Base-by-base conservation (phyloP, 176 grass and related monocot genomes). In the Raddia distichophylla region DNA sequence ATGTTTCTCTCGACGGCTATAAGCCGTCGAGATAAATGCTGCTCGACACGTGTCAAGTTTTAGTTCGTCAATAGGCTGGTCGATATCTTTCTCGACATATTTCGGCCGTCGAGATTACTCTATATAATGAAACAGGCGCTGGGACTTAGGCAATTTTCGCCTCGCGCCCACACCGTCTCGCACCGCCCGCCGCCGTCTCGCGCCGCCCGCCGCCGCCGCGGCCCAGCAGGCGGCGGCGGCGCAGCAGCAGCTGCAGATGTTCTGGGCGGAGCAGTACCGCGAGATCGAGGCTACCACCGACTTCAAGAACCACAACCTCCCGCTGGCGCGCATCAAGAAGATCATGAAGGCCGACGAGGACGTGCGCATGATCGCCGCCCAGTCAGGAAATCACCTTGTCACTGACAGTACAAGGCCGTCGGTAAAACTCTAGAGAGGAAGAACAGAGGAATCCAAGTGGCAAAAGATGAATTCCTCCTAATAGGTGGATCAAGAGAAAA, bases 341-440 rank as follows among this genome's bases (percentile, higher is more conserved):
- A 94, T 97, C 90, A 97, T 97, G 94, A 97, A 97, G 85, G 94
- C 94, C 69, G 94, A 97, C 76, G 91, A 93, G 89, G 94, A 97
- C 59, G 94, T 97, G 5, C 86, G 91, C 89, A 97, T 91, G 91
- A 94, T 97, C 91, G 89, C 94, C 75, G 94, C 91, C 69, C n/a
- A n/a, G n/a, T n/a, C n/a, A n/a, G n/a, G n/a, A 27, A 27, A 27
- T 27, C 1, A 27, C 27, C 1, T 3, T n/a, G 27, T 60, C 44
- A 27, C 27, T n/a, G 22, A 60, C 40, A 3, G 18, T 15, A 19
- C 35, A 2, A 7, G 20, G 46, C 7, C 15, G 61, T 35, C 1
- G 11, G 12, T 10, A 16, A 51, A 71, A 34, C 6, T 42, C 1
- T 14, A 10, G 33, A 27, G 27, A 35, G 6, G 42, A 6, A 9